Evolutionary conservation across 1,139 yeast species (phyloP), one percentile per base, ranked within the genome.

Genomic region (Saccharomyces hybrid): DNA sequence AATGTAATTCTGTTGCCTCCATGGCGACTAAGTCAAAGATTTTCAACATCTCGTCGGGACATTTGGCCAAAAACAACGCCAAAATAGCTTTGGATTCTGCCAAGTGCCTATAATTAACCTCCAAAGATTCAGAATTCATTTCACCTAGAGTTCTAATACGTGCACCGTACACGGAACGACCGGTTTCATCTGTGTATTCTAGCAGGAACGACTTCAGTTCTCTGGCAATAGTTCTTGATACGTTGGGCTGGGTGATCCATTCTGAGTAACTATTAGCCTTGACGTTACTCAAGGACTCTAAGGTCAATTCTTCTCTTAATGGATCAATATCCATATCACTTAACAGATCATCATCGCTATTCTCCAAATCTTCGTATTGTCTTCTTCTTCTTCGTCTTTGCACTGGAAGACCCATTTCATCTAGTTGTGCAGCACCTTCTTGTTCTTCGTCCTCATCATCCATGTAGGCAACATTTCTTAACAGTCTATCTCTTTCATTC

Each of bases 221-320:
- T 65, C 96, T 81, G 3, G 96, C 95, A 65, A 95, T 90, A 1
- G 96, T 86, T 65, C 96, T 78, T 16, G 91, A 79, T 3, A 93
- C 98, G n/a, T 90, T 88, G 0, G 97, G 98, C 71, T 87, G 95
- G 25, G 88, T 77, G 41, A 95, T 84, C 99, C 99, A 95, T 68
- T 93, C 98, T 16, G 91, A 83, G 50, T 93, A 83, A 52, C 91
- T 84, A 2, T 85, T 83, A 0, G 99, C 97, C 71, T 93, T 93
- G 56, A 93, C 84, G 66, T 91, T 97, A 29, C 93, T 88, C 63
- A 95, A 77, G 46, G 96, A 88, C 65, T 90, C 97, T 58, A 91
- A 73, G 1, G 95, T 82, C 59, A 93, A 76, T 63, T 88, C 95
- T 65, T 90, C 96, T 52, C 81, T 82, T 64, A 87, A 75, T 0